Conservation (phyloP, 164 flowering plant genomes). For the Echeveria elegans region DNA sequence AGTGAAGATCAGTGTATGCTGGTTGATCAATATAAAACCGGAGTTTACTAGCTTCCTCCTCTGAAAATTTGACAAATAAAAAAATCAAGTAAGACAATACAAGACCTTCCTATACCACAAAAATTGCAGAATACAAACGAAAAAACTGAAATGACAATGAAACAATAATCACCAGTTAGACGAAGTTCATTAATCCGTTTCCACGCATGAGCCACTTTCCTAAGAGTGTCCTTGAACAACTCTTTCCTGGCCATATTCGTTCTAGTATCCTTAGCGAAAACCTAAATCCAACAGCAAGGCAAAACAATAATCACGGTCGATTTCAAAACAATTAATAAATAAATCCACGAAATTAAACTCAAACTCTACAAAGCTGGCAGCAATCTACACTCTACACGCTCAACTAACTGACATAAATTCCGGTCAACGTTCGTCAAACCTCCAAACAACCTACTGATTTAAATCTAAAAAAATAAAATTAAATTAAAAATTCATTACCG, state of each 20-base stretch:
- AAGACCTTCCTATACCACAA: not conserved
- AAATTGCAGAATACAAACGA: conserved; percentile 2
- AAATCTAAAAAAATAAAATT: not conserved
- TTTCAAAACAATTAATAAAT: too few species aligned
- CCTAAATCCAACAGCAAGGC: conserved; percentile 25
- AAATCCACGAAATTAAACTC: too few species aligned
- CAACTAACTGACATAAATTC: too few species aligned
- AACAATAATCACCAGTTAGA: conserved; percentile 45
- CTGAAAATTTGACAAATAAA: conserved; percentile 29
- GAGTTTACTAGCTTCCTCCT: conserved; percentile 67
- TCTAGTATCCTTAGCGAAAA: conserved; percentile 70
- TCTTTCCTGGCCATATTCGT: conserved; percentile 66
- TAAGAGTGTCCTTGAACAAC: conserved; percentile 75
- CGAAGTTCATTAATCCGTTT: conserved; percentile 75
- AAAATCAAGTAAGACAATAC: not conserved
- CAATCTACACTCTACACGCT: too few species aligned
- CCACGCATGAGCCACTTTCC: conserved; percentile 87
- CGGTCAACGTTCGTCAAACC: not conserved
- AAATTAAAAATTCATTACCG: conserved; percentile 28
- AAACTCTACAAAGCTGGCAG: too few species aligned
- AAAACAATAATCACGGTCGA: not conserved
- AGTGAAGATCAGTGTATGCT: conserved; percentile 89
- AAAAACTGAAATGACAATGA: not conserved
- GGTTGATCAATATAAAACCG: conserved; percentile 83
- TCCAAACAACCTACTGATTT: not conserved